Evolutionary conservation across 2,329 filamentous ascomycete species (phyloP).

Genomic region (Chrysoporthe austroafricana): DNA sequence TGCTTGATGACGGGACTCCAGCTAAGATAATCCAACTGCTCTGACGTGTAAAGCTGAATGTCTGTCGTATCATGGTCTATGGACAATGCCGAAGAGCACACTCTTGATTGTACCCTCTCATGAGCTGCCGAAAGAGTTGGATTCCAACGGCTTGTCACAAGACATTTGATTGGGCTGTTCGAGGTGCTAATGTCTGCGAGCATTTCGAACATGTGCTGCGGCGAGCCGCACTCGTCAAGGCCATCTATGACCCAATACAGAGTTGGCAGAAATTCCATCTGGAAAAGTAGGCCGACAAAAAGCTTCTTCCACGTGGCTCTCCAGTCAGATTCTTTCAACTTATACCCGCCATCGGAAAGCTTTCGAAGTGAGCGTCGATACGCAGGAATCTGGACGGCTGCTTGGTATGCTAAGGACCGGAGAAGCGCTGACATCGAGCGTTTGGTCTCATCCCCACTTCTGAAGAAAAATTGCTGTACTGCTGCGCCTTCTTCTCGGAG

Average conservation of each 20-base stretch:
- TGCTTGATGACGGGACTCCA: not conserved
- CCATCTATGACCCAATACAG: slow-evolving; percentile 1
- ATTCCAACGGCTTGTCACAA: not conserved
- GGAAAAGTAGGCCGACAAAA: not conserved
- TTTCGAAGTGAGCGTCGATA: not conserved
- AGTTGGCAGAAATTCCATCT: not conserved
- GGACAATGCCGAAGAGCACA: not conserved
- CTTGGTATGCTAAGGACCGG: not conserved
- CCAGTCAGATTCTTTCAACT: not conserved
- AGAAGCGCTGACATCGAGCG: not conserved
- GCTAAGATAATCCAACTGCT: not conserved
- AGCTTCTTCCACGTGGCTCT: slow-evolving; percentile 3
- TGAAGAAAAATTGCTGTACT: not conserved
- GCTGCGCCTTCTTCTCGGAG: not conserved
- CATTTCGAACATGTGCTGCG: not conserved
- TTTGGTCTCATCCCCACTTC: not conserved
- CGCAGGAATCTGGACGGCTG: not conserved
- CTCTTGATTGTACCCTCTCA: not conserved
- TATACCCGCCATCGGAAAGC: not conserved
- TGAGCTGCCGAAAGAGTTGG: not conserved
- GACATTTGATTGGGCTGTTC: slow-evolving; percentile 1
- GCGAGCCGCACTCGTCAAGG: not conserved
- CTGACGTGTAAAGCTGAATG: not conserved
- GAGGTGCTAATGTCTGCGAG: not conserved
- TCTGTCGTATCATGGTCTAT: not conserved